Conservation (phyloP, 176 grass and related monocot species). For the Neostapfia colusana region DNA sequence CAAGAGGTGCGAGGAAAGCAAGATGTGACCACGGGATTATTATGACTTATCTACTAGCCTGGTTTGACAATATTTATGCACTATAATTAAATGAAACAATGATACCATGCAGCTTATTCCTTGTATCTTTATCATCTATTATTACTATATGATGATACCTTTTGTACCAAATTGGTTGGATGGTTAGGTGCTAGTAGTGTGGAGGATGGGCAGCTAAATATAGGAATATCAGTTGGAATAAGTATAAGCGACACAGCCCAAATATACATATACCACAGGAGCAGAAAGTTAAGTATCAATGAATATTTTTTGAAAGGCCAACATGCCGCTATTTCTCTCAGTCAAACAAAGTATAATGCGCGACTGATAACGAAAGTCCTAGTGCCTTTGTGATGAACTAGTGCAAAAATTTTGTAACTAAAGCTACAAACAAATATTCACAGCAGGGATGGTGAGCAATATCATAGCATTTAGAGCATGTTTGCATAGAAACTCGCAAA, state of each 20-base stretch:
- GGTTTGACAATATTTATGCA: constrained; percentile 7
- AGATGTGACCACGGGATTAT: constrained; percentile 11
- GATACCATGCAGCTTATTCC: constrained; percentile 29
- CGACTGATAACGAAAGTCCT: neutral
- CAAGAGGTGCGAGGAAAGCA: constrained; percentile 37
- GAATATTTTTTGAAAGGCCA: no score
- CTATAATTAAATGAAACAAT: constrained; percentile 14
- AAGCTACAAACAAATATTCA: neutral
- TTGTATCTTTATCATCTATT: constrained; percentile 36
- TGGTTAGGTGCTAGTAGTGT: constrained; percentile 44
- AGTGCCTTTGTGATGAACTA: constrained; percentile 5
- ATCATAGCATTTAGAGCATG: neutral
- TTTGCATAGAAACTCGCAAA: neutral
- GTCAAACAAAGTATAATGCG: constrained; percentile 9
- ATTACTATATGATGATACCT: constrained; percentile 22
- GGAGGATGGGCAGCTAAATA: constrained; percentile 38
- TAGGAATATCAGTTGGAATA: constrained; percentile 23
- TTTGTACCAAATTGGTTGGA: constrained; percentile 26
- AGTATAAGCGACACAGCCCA: no score
- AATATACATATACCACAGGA: no score
- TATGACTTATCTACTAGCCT: constrained; percentile 28
- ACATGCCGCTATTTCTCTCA: neutral
- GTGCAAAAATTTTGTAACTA: neutral
- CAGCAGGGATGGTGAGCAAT: neutral
- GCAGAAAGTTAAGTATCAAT: no score